These are phyloP conservation scores for Pichia sp. DNA, from an alignment of 1,139 yeast species.

Conservation along the genomic window DNA sequence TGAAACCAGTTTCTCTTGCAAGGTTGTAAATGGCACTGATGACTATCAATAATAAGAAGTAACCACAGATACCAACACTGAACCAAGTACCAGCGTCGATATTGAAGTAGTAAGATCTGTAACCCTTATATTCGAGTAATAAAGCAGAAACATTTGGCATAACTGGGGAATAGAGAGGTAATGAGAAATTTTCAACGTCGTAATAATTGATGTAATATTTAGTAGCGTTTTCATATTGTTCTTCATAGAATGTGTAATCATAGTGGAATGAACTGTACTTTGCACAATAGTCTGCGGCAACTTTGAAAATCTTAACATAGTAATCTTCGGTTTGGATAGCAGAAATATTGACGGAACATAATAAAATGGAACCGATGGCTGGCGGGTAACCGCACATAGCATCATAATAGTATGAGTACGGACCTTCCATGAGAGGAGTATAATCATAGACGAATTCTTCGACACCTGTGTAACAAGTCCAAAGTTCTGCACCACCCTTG, in stretches of 20 bases:
- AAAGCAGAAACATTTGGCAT: slow-evolving; percentile 15
- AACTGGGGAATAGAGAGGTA: slow-evolving; percentile 21
- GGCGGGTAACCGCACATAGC: slow-evolving; percentile 27
- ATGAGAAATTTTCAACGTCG: slow-evolving; percentile 14
- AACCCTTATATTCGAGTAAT: slow-evolving; percentile 10
- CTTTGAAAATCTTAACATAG: slow-evolving; percentile 18
- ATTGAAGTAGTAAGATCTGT: slow-evolving; percentile 21
- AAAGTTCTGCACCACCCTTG: slow-evolving; percentile 3
- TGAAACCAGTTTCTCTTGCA: slow-evolving; percentile 15
- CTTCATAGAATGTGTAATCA: slow-evolving; percentile 20
- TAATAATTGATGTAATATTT: slow-evolving; percentile 11
- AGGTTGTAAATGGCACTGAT: slow-evolving; percentile 30
- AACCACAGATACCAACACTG: slow-evolving; percentile 42
- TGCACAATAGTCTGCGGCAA: slow-evolving; percentile 18
- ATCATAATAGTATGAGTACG: slow-evolving; percentile 18
- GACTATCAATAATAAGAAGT: slow-evolving; percentile 35
- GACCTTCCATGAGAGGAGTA: slow-evolving; percentile 7
- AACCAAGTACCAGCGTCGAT: slow-evolving; percentile 25
- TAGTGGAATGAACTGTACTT: slow-evolving; percentile 19
- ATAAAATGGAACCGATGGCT: slow-evolving; percentile 27
- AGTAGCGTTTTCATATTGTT: slow-evolving; percentile 30
- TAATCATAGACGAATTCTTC: background rate
- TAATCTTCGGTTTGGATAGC: slow-evolving; percentile 15
- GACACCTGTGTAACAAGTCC: background rate
- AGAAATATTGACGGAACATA: slow-evolving; percentile 25